These are phyloP conservation scores for Nidula niveotomentosa DNA, from an alignment of 1,284 basidiomycete genomes.

Conservation along the genomic window DNA sequence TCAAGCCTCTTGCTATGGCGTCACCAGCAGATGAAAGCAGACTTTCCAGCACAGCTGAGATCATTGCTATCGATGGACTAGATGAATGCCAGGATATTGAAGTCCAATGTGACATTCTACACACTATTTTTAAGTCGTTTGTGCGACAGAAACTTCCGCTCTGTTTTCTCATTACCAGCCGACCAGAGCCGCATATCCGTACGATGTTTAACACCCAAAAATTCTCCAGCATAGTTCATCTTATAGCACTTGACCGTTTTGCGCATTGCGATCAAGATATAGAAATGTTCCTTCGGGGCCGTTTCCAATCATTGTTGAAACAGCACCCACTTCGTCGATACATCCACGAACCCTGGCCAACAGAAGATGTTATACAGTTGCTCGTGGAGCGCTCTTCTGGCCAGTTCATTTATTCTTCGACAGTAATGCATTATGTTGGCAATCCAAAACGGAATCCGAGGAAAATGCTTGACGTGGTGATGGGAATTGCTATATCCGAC, in stretches of 20 bases:
- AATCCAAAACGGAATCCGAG: slow-evolving; percentile 1
- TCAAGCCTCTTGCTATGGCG: neutral
- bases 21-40: too few species aligned
- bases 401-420: slow-evolving; percentile 16
- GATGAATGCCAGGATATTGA: slow-evolving; percentile 9
- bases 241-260: slow-evolving; percentile 5
- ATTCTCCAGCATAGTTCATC: neutral
- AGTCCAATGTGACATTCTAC: slow-evolving; percentile 4
- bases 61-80: slow-evolving; percentile 13
- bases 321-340: neutral
- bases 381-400: slow-evolving; percentile 14
- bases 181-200: slow-evolving; percentile 15
- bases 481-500: neutral
- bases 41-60: neutral
- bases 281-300: slow-evolving; percentile 5
- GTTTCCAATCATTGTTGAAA: slow-evolving; percentile 7
- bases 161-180: slow-evolving; percentile 16
- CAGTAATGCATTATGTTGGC: slow-evolving; percentile 9
- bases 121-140: neutral
- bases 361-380: neutral
- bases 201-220: neutral
- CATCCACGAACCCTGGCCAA: slow-evolving; percentile 13
- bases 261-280: slow-evolving; percentile 11
- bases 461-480: slow-evolving; percentile 5
- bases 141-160: slow-evolving; percentile 2